Evolutionary conservation across 352 stramenopile species (phyloP), one percentile per base, ranked within the genome.

Genomic region (Aphanomyces astaci): DNA sequence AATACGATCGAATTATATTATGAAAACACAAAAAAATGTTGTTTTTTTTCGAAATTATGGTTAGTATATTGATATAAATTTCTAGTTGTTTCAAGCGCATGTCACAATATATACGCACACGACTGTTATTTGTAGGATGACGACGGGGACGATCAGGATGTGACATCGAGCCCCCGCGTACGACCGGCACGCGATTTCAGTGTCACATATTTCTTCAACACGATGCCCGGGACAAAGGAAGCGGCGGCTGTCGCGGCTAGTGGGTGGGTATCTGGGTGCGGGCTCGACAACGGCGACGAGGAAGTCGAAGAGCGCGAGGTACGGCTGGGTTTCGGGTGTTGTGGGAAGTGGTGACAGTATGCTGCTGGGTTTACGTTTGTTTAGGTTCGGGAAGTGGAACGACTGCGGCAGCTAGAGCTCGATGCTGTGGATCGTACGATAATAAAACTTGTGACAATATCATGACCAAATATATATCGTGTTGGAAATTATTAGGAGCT

Each of bases 201-300:
- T 10, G 36, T 28, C 17, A 53, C 56, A 36, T 65, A 65, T 27
- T 65, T 65, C 24, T 65, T 65, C n/a, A 31, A n/a, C 22, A 31
- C 24, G 28, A 46, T 65, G 22, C 56, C 56, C 0, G 31, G 22
- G 4, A 3, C 36, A 5, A n/a, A 24, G 3, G 56, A 65, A 4
- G 56, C 56, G 17, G 25, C 24, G 10, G 28, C 22, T 36, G 31
- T 65, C 17, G 56, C 56, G 17, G 33, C 19, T 1, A 32, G 33
- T 30, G 56, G 56, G 3, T 65, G 33, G 33, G 17, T 13, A 22
- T n/a, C 24, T 17, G 56, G 56, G 2, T 65, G 56, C 24, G 56
- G 56, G 9, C 56, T 65, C 10, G 22, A 53, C 56, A 65, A 65
- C 33, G 56, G 56, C n/a, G 56, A 65, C 56, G 56, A 65, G 39